These are phyloP conservation scores for Linum tenue DNA, from an alignment of 345 rosid genomes.

Conservation along the genomic window DNA sequence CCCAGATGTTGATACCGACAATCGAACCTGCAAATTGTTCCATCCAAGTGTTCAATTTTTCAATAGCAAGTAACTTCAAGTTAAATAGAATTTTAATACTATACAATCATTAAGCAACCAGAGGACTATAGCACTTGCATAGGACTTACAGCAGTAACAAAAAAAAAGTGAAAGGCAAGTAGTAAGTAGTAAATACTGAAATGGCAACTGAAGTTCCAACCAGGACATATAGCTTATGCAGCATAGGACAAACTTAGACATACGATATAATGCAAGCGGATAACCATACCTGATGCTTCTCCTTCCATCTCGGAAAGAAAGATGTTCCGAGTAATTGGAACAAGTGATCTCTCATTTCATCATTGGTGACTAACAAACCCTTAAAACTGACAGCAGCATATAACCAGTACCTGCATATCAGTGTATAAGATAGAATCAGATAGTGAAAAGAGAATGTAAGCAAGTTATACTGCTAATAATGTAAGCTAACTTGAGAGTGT, in stretches of 20 bases:
- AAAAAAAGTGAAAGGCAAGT: neutral
- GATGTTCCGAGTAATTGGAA: slow-evolving; percentile 81
- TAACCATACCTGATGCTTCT: slow-evolving; percentile 78
- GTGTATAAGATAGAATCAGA: slow-evolving; percentile 1
- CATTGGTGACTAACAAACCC: slow-evolving; percentile 78
- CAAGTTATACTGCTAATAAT: too few species aligned
- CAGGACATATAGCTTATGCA: neutral
- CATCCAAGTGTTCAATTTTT: neutral
- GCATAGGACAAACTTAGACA: slow-evolving; percentile 6
- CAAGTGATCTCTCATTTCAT: slow-evolving; percentile 98
- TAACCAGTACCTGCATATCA: slow-evolving; percentile 75
- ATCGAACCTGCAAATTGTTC: slow-evolving; percentile 47
- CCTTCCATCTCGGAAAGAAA: slow-evolving; percentile 98
- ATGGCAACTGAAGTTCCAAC: neutral
- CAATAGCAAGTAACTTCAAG: neutral
- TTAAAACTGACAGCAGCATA: slow-evolving; percentile 86
- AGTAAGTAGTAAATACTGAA: neutral
- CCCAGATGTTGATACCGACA: slow-evolving; percentile 42
- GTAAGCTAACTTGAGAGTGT: neutral
- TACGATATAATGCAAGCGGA: neutral
- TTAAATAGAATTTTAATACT: neutral
- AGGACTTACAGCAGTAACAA: neutral
- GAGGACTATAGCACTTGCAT: too few species aligned
- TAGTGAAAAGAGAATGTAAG: neutral
- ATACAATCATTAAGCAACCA: neutral